A percentile compares a stretch with the other conserved stretches of the same genome.
Evolutionary conservation across 148 eudicot genomes (phyloP).

Genomic region (Tetragonia tetragonoides): DNA sequence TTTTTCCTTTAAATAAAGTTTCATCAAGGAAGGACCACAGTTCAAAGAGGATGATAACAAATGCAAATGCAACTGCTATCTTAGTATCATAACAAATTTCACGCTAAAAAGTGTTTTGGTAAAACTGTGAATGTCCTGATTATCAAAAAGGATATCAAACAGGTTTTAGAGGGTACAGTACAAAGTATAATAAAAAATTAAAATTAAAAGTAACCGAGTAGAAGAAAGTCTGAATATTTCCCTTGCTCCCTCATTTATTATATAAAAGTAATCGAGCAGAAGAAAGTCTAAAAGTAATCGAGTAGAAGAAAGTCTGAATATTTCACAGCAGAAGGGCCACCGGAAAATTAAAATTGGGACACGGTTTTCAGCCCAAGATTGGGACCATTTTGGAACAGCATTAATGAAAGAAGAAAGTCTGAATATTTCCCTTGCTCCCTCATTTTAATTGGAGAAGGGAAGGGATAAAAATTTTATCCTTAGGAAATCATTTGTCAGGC

Average conservation of each 20-base stretch:
- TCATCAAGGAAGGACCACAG: not conserved
- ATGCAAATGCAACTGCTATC: conserved; percentile 3
- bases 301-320: too few species aligned
- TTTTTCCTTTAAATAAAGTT: not conserved
- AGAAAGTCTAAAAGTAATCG: too few species aligned
- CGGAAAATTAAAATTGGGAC: not conserved
- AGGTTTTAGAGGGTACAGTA: not conserved
- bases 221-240: too few species aligned
- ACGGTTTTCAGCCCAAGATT: not conserved
- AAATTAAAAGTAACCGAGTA: not conserved
- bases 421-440: too few species aligned
- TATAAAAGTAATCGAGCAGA: too few species aligned
- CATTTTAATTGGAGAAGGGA: too few species aligned
- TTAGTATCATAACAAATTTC: not conserved
- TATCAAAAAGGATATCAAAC: not conserved
- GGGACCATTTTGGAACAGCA: not conserved
- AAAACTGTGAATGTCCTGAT: not conserved
- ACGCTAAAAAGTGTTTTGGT: not conserved
- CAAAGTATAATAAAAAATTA: not conserved
- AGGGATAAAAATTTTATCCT: not conserved
- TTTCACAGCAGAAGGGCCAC: not conserved
- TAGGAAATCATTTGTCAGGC: not conserved
- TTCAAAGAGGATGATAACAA: too few species aligned
- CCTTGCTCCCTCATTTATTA: too few species aligned
- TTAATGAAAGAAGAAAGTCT: too few species aligned